Conservation (phyloP, 495 filamentous ascomycete genomes). For the Hypoxylon subgilvum region DNA sequence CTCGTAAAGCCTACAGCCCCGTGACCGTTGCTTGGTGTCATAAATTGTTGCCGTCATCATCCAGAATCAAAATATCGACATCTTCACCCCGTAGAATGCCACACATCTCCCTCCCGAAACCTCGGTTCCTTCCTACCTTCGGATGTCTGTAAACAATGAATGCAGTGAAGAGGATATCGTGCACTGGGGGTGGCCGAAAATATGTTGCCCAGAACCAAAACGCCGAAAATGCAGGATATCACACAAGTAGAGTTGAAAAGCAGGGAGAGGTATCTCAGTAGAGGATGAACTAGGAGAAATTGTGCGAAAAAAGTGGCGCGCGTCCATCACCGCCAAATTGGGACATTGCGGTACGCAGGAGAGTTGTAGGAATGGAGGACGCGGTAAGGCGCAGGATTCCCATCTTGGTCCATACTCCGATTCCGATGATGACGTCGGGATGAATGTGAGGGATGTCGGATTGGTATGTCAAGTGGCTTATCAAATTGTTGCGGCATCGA, state of each 20-base stretch:
- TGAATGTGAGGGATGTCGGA: conserved; percentile 40
- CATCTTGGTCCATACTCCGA: conserved; percentile 44
- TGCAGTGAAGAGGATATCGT: background rate
- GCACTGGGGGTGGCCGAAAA: background rate
- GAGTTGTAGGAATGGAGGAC: conserved; percentile 58
- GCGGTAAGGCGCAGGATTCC: conserved; percentile 46
- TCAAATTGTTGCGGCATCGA: conserved; percentile 30
- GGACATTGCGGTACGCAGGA: conserved; percentile 52
- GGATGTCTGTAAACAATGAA: conserved; percentile 19
- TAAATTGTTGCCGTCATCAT: conserved; percentile 35
- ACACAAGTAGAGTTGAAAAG: conserved; percentile 11
- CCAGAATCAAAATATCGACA: conserved; percentile 23
- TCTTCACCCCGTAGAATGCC: background rate
- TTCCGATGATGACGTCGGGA: conserved; percentile 48
- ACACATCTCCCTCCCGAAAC: background rate
- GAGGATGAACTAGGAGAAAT: background rate
- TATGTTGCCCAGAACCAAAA: conserved; percentile 20
- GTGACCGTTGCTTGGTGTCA: conserved; percentile 31
- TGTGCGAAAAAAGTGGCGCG: background rate
- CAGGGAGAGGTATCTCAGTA: conserved; percentile 1
- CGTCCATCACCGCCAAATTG: conserved; percentile 51
- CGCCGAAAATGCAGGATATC: conserved; percentile 34
- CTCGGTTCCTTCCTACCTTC: background rate
- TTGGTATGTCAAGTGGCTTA: conserved; percentile 38
- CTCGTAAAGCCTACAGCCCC: conserved; percentile 3